phyloP scores from a whole-genome alignment of 169 alveolate genomes.

The Theileria luwenshuni region DNA sequence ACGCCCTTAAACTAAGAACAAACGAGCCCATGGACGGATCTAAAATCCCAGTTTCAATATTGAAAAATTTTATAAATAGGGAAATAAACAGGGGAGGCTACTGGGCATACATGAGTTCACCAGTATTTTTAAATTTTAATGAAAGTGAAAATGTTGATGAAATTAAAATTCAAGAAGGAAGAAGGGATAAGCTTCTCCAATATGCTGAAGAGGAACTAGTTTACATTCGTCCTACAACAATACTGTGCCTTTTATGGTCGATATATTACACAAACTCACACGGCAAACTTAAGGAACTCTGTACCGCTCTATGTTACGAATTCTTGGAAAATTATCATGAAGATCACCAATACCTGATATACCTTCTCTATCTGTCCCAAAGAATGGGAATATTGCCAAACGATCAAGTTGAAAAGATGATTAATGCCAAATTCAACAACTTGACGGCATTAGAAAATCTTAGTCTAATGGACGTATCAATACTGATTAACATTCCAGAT shows the following conservation, averaged over 20 bases:
- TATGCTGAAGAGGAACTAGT: constrained; percentile 27
- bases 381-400: constrained; percentile 23
- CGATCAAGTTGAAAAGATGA: constrained; percentile 14
- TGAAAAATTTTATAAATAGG: constrained; percentile 32
- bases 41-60: constrained; percentile 34
- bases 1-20: constrained; percentile 6
- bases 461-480: constrained; percentile 27
- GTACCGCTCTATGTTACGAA: constrained; percentile 41
- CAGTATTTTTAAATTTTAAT: constrained; percentile 25
- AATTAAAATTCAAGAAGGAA: neutral
- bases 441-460: constrained; percentile 29
- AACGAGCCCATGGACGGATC: neutral
- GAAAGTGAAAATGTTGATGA: constrained; percentile 4
- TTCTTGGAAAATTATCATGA: constrained; percentile 24
- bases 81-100: constrained; percentile 58
- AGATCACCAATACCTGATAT: constrained; percentile 18
- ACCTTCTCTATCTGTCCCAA: constrained; percentile 22
- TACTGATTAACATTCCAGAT: constrained; percentile 17
- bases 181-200: constrained; percentile 18
- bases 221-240: constrained; percentile 24
- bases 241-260: constrained; percentile 43
- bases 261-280: constrained; percentile 30
- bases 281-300: constrained; percentile 15
- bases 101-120: constrained; percentile 64
- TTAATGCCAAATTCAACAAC: constrained; percentile 23